These are phyloP conservation scores for Cercospora sojina DNA, from an alignment of 2,329 filamentous ascomycete genomes.

Conservation along the genomic window DNA sequence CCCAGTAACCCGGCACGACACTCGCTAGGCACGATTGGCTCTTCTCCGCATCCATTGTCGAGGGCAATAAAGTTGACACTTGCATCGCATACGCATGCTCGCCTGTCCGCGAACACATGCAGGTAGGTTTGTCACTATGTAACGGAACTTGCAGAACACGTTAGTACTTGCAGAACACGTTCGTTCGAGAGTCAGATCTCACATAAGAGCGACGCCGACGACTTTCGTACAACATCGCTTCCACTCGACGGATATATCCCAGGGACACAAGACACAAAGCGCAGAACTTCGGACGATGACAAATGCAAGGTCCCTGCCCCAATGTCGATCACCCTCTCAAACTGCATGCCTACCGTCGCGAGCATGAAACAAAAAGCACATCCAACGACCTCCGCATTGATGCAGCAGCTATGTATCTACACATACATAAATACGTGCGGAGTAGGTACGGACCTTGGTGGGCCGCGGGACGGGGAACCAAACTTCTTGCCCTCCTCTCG, in stretches of 20 bases:
- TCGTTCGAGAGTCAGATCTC: not conserved
- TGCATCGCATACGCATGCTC: not conserved
- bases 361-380: not conserved
- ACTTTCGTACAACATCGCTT: not conserved
- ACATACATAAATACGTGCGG: not conserved
- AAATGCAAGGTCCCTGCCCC: not conserved
- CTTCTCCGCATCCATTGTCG: not conserved
- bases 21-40: not conserved
- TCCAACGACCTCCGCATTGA: not conserved
- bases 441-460: not conserved
- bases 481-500: not conserved
- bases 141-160: not conserved
- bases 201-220: not conserved
- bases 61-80: not conserved
- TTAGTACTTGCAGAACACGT: not conserved
- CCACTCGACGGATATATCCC: not conserved
- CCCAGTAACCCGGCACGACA: not conserved
- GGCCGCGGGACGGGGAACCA: conserved; percentile 2
- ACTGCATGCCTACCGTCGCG: not conserved
- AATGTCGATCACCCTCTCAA: not conserved
- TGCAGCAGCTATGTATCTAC: not conserved
- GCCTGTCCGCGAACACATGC: not conserved
- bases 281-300: not conserved
- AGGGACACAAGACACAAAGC: not conserved
- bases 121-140: not conserved